Evolutionary conservation across 495 filamentous ascomycete genomes (phyloP), one percentile per base, ranked within the genome.

Genomic region (Penicillium lividum): DNA sequence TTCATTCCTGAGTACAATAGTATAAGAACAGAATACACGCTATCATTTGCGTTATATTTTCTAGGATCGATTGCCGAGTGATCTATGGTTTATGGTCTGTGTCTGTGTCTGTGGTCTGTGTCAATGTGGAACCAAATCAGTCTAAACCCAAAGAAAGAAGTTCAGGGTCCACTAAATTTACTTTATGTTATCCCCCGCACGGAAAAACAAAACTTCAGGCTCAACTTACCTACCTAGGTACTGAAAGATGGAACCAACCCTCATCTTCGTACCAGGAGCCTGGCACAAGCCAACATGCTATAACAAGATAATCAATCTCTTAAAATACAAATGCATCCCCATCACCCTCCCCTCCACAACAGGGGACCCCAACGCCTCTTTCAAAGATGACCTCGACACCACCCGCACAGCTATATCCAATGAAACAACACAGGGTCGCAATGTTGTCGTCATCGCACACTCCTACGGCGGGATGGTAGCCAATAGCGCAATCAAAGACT

Each of bases 391-490:
- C 46, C 42, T 75, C 10, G 60, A 77, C 55, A 59, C 66, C 42
- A 74, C 73, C 48, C 63, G 66, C 29, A 58, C 65, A 22, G 77
- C 70, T 13, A 73, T 76, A 25, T 66, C 66, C 9, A 29, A 38
- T 38, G 75, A 81, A 53, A 68, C 69, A 45, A 60, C 33, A 25
- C 22, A 60, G 29, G 73, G 76, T 7, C 71, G 72, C 44, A 53
- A 70, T 34, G 77, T 84, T 7, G 70, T 84, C 2, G 63, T 84
- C 42, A 54, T 84, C 10, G 70, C 70, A 8, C 81, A 84, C 65
- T 82, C 80, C 5, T 83, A 83, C 58, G 79, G 80, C 46, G 81
- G 80, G 43, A 69, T 78, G 33, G 76, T 81, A 1, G 79, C 73
- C 40, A 71, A 68, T 48, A 79, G 74, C 53, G 77, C 77, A 2